phyloP scores from a whole-genome alignment of 78 protist species.

The Creolimax fragrantissima region DNA sequence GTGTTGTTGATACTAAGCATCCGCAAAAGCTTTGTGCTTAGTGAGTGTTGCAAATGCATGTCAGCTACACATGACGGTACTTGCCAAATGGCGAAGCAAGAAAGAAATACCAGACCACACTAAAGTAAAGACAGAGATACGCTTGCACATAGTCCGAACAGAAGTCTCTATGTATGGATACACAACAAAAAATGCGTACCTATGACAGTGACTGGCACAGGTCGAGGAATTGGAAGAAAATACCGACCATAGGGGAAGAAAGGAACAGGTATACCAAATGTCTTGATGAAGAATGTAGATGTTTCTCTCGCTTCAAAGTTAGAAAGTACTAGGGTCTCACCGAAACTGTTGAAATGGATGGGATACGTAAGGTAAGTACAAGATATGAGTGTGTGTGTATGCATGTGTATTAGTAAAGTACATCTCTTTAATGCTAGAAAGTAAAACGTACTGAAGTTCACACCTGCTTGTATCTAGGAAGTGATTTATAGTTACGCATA shows the following conservation, averaged over 20 bases:
- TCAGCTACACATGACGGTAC: background rate
- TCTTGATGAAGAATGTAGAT: background rate
- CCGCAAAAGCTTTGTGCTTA: background rate
- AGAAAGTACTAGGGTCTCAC: background rate
- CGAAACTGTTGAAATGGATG: background rate
- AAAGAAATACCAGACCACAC: background rate
- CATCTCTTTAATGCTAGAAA: no score
- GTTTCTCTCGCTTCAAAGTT: background rate
- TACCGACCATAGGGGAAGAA: slow-evolving; percentile 1
- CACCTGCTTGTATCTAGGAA: no score
- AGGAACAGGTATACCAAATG: slow-evolving; percentile 2
- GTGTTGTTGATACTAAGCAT: background rate
- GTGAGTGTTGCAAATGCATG: background rate
- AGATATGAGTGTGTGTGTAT: no score
- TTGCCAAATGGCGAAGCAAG: background rate
- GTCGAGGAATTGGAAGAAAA: background rate
- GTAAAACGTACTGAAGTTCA: no score
- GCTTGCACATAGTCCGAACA: background rate
- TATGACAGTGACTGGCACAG: background rate
- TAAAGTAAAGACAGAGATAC: background rate
- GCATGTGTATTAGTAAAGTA: no score
- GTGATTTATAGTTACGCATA: no score
- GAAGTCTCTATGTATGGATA: background rate
- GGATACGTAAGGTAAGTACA: no score
- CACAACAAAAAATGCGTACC: background rate